Conservation (phyloP, 169 alveolate species). For the Plasmodium ovale region DNA sequence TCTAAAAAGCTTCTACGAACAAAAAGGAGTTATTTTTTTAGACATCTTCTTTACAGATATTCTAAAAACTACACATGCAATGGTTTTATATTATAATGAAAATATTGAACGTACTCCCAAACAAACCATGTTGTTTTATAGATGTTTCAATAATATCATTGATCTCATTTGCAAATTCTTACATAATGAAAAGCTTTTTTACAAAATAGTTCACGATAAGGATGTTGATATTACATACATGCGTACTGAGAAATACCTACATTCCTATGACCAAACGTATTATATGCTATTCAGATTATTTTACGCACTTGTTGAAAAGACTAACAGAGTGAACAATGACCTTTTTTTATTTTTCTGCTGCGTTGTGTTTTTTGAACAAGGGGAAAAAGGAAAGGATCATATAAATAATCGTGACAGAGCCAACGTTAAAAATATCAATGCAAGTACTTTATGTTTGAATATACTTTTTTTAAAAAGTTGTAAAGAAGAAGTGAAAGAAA, state of each 20-base stretch:
- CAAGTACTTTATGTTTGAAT: neutral
- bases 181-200: conserved; percentile 53
- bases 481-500: conserved; percentile 13
- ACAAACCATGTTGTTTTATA: conserved; percentile 61
- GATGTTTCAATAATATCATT: conserved; percentile 49
- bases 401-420: neutral
- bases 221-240: neutral
- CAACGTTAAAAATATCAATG: neutral
- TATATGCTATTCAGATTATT: conserved; percentile 33
- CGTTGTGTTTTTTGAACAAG: neutral
- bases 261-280: conserved; percentile 37
- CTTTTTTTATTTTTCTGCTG: conserved; percentile 64
- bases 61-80: neutral
- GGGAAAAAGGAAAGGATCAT: neutral
- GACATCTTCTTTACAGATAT: conserved; percentile 38
- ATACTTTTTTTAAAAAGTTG: conserved; percentile 10
- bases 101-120: conserved; percentile 49
- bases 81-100: conserved; percentile 50
- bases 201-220: neutral
- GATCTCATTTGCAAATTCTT: conserved; percentile 47
- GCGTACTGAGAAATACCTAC: neutral
- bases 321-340: conserved; percentile 42
- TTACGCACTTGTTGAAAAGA: conserved; percentile 14
- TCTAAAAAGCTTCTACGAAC: conserved; percentile 23
- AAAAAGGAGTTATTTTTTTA: conserved; percentile 31